Percentiles rank a stretch among this genome's conserved stretches.
Conservation (phyloP, 768 basidiomycete species). For the Naganishia randhawae region DNA sequence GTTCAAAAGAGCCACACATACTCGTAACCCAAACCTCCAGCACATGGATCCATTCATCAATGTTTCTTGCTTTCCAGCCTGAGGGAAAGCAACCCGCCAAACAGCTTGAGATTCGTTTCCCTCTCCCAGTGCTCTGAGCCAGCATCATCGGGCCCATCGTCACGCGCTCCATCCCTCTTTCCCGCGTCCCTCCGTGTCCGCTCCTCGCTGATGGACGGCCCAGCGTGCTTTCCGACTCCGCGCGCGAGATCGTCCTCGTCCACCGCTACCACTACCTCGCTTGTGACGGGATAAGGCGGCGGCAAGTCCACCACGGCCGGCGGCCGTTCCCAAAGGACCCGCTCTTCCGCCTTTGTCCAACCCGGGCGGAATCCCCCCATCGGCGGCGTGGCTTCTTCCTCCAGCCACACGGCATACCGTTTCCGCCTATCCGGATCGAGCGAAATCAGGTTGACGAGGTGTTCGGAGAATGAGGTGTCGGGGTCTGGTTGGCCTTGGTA, state of each 20-base stretch:
- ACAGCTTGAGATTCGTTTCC: constrained; percentile 39
- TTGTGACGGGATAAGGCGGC: too few relatives aligned
- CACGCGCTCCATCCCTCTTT: neutral
- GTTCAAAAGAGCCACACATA: too few relatives aligned
- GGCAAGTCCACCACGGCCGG: too few relatives aligned
- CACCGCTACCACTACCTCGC: too few relatives aligned
- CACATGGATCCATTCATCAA: too few relatives aligned
- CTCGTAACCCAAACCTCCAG: too few relatives aligned
- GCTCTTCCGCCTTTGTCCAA: neutral
- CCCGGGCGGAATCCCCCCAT: neutral
- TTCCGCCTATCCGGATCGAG: constrained; percentile 23
- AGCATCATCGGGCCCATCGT: neutral
- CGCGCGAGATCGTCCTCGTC: neutral
- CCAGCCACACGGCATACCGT: constrained; percentile 30
- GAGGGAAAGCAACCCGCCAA: constrained; percentile 39
- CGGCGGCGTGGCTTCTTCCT: constrained; percentile 4
- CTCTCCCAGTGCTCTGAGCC: constrained; percentile 36
- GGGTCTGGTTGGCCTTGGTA: constrained; percentile 14
- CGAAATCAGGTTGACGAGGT: constrained; percentile 30
- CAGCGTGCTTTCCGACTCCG: neutral
- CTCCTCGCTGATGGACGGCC: neutral
- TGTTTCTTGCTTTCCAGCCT: constrained; percentile 40
- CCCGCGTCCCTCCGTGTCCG: neutral
- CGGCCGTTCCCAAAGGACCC: constrained; percentile 10
- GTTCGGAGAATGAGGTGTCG: constrained; percentile 25